These are phyloP conservation scores for Castanea crenata DNA, from an alignment of 306 rosid species.

Conservation along the genomic window DNA sequence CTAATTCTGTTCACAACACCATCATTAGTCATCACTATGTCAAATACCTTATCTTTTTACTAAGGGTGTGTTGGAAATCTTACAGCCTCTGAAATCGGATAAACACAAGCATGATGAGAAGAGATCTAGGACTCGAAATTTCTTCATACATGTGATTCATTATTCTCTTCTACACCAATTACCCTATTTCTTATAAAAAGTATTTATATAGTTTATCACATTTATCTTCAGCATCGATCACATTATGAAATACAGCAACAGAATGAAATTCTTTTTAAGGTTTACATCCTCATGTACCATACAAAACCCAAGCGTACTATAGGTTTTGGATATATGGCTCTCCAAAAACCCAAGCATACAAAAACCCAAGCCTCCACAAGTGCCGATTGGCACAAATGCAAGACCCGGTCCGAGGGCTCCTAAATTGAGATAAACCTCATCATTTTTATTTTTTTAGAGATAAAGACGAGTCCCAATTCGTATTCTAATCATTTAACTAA, in stretches of 20 bases:
- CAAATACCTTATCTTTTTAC: constrained; percentile 23
- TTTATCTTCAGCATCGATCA: background rate
- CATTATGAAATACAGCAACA: background rate
- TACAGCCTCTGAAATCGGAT: constrained; percentile 26
- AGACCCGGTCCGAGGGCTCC: too few relatives aligned
- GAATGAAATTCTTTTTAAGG: background rate
- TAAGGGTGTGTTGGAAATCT: constrained; percentile 18
- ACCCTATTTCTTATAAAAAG: background rate
- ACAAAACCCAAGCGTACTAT: too few relatives aligned
- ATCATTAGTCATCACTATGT: background rate
- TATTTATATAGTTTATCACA: background rate
- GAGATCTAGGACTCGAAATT: background rate
- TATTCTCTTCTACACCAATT: background rate
- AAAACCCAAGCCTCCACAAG: too few relatives aligned
- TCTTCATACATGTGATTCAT: background rate
- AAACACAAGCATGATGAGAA: background rate
- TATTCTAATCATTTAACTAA: too few relatives aligned
- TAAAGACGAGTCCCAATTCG: too few relatives aligned
- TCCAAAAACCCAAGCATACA: too few relatives aligned
- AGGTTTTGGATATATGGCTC: too few relatives aligned
- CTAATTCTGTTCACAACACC: background rate
- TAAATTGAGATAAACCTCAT: too few relatives aligned
- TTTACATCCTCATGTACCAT: too few relatives aligned
- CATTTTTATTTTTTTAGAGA: too few relatives aligned
- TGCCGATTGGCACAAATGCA: too few relatives aligned